Base-by-base conservation (phyloP, 2,329 filamentous ascomycete species). In the Beauveria caledonica region DNA sequence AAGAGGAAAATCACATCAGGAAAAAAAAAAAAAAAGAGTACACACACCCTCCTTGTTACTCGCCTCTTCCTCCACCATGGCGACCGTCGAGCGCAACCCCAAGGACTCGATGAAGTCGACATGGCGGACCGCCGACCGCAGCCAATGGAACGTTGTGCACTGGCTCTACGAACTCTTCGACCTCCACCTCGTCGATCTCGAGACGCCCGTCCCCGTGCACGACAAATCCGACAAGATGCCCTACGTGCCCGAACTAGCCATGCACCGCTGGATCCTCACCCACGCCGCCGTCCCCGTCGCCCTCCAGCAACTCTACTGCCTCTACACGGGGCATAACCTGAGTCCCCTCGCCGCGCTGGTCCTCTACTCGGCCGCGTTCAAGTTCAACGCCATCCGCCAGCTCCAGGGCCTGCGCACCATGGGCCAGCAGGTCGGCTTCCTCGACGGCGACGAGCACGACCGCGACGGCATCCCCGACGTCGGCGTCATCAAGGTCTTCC, bases 391-490 rank as follows among this genome's bases (percentile, higher is more conserved):
- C 10, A 72, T 76, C 54, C 71, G 72, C 52, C 69, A 76, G 50
- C 62, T 75, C 3, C 68, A 72, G 23, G 66, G 67, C 10, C 66
- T 77, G 25, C 70, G 74, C 6, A 66, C 66, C 9, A 64, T 76
- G 4, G 74, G 73, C 2, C 73, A 76, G 29, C 55, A 62, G 1
- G 67, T 71, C 33, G 75, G 75, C 10, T 76, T 74, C 55, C 68
- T 77, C 5, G 75, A 77, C 58, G 74, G 75, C 13, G 74, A 77
- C 60, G 69, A 72, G 46, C 74, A 76, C 63, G 70, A 69, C 21
- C 71, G 75, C 33, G 74, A 77, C 51, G 70, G 72, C 5, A 70
- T 77, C 4, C 75, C 75, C 0, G 74, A 77, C 52, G 66, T 69
- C 6, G 70, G 69, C 13, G 70, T 73, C 6, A 36, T 36, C 6